phyloP scores from a whole-genome alignment of 202 grass and related monocot genomes.

The Bolboschoenoplectus hybrid region DNA sequence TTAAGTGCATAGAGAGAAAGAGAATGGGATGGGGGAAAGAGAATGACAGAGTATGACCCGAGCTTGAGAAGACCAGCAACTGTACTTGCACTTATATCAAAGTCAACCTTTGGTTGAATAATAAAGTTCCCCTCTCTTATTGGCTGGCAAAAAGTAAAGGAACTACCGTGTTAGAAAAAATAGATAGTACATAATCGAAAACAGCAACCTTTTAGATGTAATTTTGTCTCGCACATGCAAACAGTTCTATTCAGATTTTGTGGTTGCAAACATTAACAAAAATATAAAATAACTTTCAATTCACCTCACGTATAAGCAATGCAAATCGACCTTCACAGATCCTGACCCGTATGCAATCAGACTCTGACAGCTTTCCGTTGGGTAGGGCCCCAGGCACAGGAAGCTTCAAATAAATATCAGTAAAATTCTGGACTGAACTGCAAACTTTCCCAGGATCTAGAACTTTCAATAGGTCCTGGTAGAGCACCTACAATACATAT shows the following conservation, averaged over 20 bases:
- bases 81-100: slow-evolving; percentile 98
- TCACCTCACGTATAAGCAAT: slow-evolving; percentile 91
- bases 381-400: slow-evolving; percentile 73
- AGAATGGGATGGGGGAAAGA: not conserved
- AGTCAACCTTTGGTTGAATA: slow-evolving; percentile 98
- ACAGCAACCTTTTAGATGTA: not conserved
- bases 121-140: slow-evolving; percentile 98
- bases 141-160: slow-evolving; percentile 55
- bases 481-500: slow-evolving; percentile 60
- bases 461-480: slow-evolving; percentile 84
- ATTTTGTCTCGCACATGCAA: not conserved
- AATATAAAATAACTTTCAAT: slow-evolving; percentile 23
- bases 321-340: slow-evolving; percentile 99
- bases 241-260: slow-evolving; percentile 1
- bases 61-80: slow-evolving; percentile 97
- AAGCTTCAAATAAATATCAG: slow-evolving; percentile 87
- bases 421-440: slow-evolving; percentile 96
- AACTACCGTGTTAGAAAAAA: slow-evolving; percentile 1
- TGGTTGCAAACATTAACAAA: slow-evolving; percentile 30
- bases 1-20: slow-evolving; percentile 19
- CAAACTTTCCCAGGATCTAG: slow-evolving; percentile 84
- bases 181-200: not conserved
- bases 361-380: slow-evolving; percentile 78
- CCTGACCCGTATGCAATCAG: slow-evolving; percentile 95
- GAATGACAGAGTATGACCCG: slow-evolving; percentile 49